Evolutionary conservation across 78 protist genomes (phyloP).

Genomic region (Corallochytrium limacisporum): DNA sequence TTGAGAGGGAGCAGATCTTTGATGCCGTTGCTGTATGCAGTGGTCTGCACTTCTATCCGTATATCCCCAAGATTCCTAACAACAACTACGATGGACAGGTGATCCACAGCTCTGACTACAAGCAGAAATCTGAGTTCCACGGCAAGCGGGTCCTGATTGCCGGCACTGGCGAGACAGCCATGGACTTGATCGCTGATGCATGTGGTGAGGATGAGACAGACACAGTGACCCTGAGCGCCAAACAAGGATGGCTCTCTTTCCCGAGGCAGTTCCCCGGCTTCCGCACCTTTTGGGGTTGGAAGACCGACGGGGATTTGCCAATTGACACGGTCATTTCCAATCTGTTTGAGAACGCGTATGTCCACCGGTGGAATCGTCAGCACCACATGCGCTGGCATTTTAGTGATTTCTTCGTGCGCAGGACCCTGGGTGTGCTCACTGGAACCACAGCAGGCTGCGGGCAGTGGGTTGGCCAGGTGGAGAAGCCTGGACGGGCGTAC

Average conservation of each 20-base stretch:
- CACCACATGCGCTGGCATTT: conserved; percentile 9
- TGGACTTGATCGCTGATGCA: no score
- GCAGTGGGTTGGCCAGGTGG: conserved; percentile 2
- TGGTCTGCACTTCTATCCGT: neutral
- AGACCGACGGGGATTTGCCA: neutral
- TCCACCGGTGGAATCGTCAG: neutral
- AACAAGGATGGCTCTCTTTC: neutral
- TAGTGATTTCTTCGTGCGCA: neutral
- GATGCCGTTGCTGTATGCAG: neutral
- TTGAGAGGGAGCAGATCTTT: no score
- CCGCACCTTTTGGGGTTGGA: neutral
- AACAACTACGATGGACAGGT: neutral
- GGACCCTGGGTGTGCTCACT: neutral
- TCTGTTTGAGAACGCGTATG: conserved; percentile 23
- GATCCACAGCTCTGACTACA: neutral
- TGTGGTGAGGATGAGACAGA: no score
- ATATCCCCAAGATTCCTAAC: neutral
- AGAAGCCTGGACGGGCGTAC: conserved; percentile 1
- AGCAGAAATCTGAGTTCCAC: neutral
- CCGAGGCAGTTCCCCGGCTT: neutral
- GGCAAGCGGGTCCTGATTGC: neutral
- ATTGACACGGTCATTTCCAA: conserved; percentile 27
- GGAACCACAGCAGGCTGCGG: neutral
- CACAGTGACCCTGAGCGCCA: conserved; percentile 2
- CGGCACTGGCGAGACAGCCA: neutral